Base-by-base conservation (phyloP, 2,329 filamentous ascomycete species). In the Aspergillus sojae region DNA sequence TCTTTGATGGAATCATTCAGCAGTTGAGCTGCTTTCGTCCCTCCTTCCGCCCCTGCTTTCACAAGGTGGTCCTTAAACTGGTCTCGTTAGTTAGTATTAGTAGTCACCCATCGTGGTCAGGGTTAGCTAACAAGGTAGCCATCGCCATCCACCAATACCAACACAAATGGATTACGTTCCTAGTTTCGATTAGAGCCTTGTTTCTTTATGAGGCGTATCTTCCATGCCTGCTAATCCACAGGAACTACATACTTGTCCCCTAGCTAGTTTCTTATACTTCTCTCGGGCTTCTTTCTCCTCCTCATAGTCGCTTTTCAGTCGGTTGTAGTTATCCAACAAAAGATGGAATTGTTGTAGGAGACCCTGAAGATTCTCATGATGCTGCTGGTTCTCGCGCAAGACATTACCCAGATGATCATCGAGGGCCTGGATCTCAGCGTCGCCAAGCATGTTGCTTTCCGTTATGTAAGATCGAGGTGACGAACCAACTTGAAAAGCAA, bases 141-240 rank as follows among this genome's bases (percentile, higher is more conserved):
- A 73, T 90, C 86, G 23, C 86, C 88, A 62, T 90, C 87, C 14
- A 90, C 77, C 0, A 90, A 77, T 7, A 89, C 83, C 2, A 89
- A 78, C 1, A 86, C 85, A 67, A 89, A 89, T 0, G 86, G 83
- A 64, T 85, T 85, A 23, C 83, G 81, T 28, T 85, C 77, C 70
- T 81, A 70, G 32, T 69, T 63, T 10, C 23, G 34, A 54, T 70
- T 36, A 64, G 60, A 62, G 50, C 52, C 52, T 46, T 36, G 21
- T 16, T 48, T 45, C n/a, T 54, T 9, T 41, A 28, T 6, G 6
- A 23, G 36, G 3, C 3, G n/a, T 32, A 26, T 5, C 5, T 19
- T 23, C 12, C 7, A 45, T 26, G n/a, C 16, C 34, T 6, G 19
- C 12, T 39, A 30, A 48, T 30, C 21, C 45, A 50, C 23, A n/a